Base-by-base conservation (phyloP, 805 yeast species). In the Candida xiaguanensis region DNA sequence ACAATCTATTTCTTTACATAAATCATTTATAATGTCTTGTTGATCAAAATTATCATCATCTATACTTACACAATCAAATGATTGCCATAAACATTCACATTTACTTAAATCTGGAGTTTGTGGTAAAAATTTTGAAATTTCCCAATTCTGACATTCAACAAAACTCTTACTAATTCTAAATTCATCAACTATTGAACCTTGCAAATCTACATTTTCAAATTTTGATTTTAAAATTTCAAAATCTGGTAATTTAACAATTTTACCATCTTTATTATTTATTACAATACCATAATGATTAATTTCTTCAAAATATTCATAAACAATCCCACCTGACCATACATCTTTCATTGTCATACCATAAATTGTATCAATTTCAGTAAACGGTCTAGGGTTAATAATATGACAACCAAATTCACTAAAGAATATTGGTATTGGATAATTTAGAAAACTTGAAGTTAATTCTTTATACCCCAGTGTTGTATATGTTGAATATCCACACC, bases 61-160 rank as follows among this genome's bases (percentile, higher is more conserved):
- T 15, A 52, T 44, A 20, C 59, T 50, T 29, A 67, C 55, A 48
- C 77, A 73, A 1, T 63, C 48, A 4, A 69, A 48, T 4, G 68
- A 59, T 7, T 67, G 48, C 55, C 67, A 59, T 22, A 71, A 52
- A 45, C 77, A 72, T 43, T 66, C 73, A 51, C 78, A 74, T 37
- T 63, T 55, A 12, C 62, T 65, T 8, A 56, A 45, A 41, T 67
- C 63, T 2, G 79, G 78, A 1, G 65, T 59, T 5, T 52, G 59
- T 0, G 78, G 78, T 23, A 72, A 45, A 18, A n/a, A n/a, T n/a
- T n/a, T n/a, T n/a, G n/a, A n/a, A n/a, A n/a, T 32, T 33, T 5
- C 13, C 4, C 13, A 25, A 25, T 8, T 25, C 28, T 52, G 59
- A 0, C 77, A 77, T 25, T 12, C 6, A n/a, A 11, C 13, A n/a